phyloP scores from a whole-genome alignment of 164 flowering plant genomes.

The Aristolochia contorta region DNA sequence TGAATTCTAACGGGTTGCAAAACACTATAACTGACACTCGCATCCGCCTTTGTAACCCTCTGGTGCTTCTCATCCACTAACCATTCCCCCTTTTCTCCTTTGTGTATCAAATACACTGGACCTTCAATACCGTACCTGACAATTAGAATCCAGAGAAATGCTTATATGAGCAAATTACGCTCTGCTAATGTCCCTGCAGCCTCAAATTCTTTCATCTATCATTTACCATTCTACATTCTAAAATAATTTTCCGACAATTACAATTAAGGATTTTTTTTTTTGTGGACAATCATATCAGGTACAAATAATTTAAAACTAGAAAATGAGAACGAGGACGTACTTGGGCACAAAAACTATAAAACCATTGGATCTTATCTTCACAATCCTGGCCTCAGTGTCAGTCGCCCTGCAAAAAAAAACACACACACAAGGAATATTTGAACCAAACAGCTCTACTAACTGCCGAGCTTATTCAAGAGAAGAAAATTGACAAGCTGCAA shows the following conservation, averaged over 20 bases:
- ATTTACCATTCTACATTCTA: not conserved
- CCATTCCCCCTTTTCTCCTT: conserved; percentile 72
- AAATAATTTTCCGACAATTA: not conserved
- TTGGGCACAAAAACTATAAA: conserved; percentile 96
- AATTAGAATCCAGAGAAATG: not conserved
- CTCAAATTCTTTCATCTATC: not conserved
- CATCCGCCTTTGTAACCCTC: conserved; percentile 59
- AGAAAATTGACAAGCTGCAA: not conserved
- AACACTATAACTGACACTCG: conserved; percentile 48
- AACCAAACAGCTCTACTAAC: not conserved
- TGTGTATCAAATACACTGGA: conserved; percentile 58
- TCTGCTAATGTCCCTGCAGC: not conserved
- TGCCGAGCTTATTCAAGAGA: conserved; percentile 1
- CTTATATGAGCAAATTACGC: not conserved
- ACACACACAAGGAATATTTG: conserved; percentile 4
- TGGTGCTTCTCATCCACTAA: conserved; percentile 79
- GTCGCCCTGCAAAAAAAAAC: conserved; percentile 56
- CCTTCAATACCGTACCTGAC: conserved; percentile 91
- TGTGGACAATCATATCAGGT: not conserved
- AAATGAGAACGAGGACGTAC: conserved; percentile 28
- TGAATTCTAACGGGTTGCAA: conserved; percentile 66
- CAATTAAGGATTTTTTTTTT: not conserved
- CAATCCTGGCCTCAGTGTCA: conserved; percentile 90
- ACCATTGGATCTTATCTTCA: conserved; percentile 92
- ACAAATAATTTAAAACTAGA: not conserved